These are phyloP conservation scores for Quercus phellos DNA, from an alignment of 331 rosid genomes.

Conservation along the genomic window DNA sequence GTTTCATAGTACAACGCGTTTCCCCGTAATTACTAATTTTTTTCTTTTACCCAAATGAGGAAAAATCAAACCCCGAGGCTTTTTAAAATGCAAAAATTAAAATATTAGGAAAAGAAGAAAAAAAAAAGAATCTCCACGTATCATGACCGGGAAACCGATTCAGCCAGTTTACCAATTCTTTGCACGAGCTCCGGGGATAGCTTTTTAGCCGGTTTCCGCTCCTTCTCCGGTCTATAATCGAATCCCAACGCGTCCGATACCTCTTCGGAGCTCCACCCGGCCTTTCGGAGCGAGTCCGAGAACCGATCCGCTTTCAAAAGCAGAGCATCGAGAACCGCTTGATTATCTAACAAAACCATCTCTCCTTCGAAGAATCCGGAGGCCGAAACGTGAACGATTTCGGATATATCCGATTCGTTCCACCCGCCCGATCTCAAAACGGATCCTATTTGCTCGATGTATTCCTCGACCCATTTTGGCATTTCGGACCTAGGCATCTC, in stretches of 20 bases:
- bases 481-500: conserved; percentile 45
- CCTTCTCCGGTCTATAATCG: conserved; percentile 89
- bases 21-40: conserved; percentile 25
- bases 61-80: conserved; percentile 28
- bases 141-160: conserved; percentile 71
- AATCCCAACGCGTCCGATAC: conserved; percentile 87
- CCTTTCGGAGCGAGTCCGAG: conserved; percentile 76
- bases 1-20: conserved; percentile 45
- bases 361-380: conserved; percentile 78
- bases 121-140: background rate
- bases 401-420: conserved; percentile 76
- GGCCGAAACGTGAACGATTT: conserved; percentile 68
- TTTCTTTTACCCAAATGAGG: conserved; percentile 15
- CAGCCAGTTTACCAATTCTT: conserved; percentile 79
- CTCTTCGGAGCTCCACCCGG: conserved; percentile 99
- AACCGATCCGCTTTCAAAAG: conserved; percentile 67
- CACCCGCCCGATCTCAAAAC: conserved; percentile 76
- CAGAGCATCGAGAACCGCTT: conserved; percentile 77
- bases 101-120: background rate
- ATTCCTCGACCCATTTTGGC: conserved; percentile 82
- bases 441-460: conserved; percentile 72
- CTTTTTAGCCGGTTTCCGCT: conserved; percentile 68
- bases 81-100: background rate
- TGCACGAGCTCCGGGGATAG: conserved; percentile 72
- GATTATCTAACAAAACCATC: conserved; percentile 77